Base-by-base conservation (phyloP, 805 yeast genomes). In the Scheffersomyces stipitis region DNA sequence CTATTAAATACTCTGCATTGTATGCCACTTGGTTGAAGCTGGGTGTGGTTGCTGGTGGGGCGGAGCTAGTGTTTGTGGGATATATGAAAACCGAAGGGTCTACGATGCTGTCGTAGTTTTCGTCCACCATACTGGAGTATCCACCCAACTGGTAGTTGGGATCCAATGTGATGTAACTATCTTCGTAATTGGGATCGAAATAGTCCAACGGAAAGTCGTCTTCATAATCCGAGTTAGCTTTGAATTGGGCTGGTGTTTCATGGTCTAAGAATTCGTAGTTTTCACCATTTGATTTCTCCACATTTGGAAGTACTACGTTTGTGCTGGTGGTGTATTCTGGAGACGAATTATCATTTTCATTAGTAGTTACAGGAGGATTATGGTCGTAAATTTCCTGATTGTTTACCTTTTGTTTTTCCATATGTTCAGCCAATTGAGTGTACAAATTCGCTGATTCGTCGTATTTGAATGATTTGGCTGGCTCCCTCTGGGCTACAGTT, bases 131-230 rank as follows among this genome's bases (percentile, higher is more conserved):
- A 23, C 30, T 38, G 9, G 40, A 37, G 31, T 39, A 37, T 4
- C 28, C 41, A 17, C 38, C 31, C 8, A 45, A 38, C 27, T 45
- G 54, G 36, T 39, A 43, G 40, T 37, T 51, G 10, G 52, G 41
- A 36, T 56, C 62, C 34, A 54, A 47, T 13, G 58, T 48, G 26
- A 54, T 51, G 40, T 49, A 56, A 34, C 49, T 62, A 20, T 51
- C 61, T 30, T 42, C 41, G 36, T 63, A 57, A 18, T 62, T 69
- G 3, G 64, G 60, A 15, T 80, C 78, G 51, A 83, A 73, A 52
- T 80, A 82, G 47, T 83, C 89, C 37, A 83, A 58, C 3, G 90
- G 89, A 61, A 83, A 83, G 51, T 82, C 89, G 42, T 81, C 83
- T 33, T 77, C 81, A 20, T 70, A 69, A 17, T 63, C 67, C 3